phyloP scores from a whole-genome alignment of 768 basidiomycete species.

The Termitomyces sp. region DNA sequence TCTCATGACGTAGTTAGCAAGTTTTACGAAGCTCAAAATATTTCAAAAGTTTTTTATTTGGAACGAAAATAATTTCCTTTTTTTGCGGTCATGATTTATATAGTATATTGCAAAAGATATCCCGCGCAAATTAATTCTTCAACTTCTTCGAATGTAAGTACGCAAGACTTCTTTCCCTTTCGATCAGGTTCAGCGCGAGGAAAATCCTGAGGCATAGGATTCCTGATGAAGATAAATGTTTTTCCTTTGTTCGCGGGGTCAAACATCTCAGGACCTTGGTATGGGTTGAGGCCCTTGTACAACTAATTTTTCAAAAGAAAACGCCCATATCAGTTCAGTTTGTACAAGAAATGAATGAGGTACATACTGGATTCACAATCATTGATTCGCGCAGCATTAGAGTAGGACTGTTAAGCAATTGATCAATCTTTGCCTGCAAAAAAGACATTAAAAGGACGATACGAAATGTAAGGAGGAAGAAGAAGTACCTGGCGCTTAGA shows the following conservation, averaged over 20 bases:
- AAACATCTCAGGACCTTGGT: not conserved
- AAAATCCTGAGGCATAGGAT: not conserved
- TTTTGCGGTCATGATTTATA: too few relatives aligned
- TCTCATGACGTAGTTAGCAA: too few relatives aligned
- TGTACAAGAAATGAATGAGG: rapidly evolving
- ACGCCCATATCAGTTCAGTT: not conserved
- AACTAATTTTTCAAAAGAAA: not conserved
- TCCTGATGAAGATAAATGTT: not conserved
- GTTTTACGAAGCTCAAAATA: too few relatives aligned
- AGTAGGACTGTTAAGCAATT: not conserved
- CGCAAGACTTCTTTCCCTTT: not conserved
- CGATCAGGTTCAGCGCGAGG: not conserved
- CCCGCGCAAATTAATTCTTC: not conserved
- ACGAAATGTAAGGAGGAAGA: not conserved
- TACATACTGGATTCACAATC: conserved; percentile 4
- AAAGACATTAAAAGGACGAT: not conserved
- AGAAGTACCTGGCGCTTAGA: not conserved
- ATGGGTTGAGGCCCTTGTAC: not conserved
- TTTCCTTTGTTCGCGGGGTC: conserved; percentile 1
- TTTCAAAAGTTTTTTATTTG: too few relatives aligned
- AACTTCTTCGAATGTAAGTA: not conserved
- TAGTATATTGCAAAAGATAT: too few relatives aligned
- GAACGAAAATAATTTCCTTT: too few relatives aligned
- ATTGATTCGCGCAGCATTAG: not conserved
- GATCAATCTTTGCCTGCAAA: not conserved